phyloP scores from a whole-genome alignment of 1,139 yeast species.

The Trichomonascaceae sp. region DNA sequence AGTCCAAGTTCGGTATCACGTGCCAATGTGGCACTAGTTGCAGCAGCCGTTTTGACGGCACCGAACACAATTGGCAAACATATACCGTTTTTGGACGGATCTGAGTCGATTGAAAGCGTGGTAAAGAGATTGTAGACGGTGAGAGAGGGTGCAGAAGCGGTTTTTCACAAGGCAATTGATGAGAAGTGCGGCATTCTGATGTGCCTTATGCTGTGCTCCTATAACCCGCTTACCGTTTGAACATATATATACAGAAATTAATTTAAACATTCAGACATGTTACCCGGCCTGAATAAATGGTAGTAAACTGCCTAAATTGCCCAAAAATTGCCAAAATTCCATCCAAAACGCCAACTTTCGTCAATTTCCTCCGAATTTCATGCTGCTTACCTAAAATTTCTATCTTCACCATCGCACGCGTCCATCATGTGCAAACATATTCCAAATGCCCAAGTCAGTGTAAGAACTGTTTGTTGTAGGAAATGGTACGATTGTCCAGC shows the following conservation, averaged over 20 bases:
- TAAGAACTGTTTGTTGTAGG: constrained; percentile 34
- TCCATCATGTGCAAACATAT: constrained; percentile 33
- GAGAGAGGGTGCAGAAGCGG: too few relatives aligned
- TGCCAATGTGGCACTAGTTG: background rate
- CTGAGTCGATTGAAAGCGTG: background rate
- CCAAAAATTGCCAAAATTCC: background rate
- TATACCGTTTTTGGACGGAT: background rate
- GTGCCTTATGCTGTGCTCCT: too few relatives aligned
- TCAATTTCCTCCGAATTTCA: background rate
- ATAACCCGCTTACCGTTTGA: background rate
- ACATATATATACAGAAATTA: background rate
- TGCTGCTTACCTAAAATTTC: background rate
- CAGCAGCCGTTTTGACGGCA: background rate
- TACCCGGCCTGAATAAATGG: background rate
- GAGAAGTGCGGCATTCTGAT: too few relatives aligned
- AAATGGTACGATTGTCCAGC: constrained; percentile 36
- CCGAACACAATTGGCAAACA: background rate
- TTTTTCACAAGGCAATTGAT: too few relatives aligned
- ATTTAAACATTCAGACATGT: too few relatives aligned
- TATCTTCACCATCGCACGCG: background rate
- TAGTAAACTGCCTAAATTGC: background rate
- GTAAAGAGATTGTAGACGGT: background rate
- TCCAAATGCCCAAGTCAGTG: constrained; percentile 35
- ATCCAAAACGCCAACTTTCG: background rate
- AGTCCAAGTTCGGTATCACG: background rate